phyloP scores from a whole-genome alignment of 2,329 filamentous ascomycete genomes.

The Penicillium sp. region DNA sequence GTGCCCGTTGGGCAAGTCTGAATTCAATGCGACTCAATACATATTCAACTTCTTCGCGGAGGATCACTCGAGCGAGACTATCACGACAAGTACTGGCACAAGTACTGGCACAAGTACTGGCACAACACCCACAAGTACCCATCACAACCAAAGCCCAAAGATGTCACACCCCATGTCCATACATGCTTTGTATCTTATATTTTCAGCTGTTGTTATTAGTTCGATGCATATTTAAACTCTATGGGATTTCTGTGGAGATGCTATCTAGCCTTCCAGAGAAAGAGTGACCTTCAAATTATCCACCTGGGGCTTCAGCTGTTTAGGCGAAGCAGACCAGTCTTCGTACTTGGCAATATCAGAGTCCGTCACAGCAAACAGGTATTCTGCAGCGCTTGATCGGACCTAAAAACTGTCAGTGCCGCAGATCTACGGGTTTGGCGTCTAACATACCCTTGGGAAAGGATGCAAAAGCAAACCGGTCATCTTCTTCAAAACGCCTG shows the following conservation, averaged over 20 bases:
- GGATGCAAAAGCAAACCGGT: conserved; percentile 73
- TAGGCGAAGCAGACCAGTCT: conserved; percentile 37
- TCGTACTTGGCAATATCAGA: conserved; percentile 30
- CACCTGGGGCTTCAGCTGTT: conserved; percentile 34
- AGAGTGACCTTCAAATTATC: conserved; percentile 25
- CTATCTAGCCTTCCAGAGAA: background rate
- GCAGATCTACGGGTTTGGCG: background rate
- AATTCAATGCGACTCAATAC: conserved; percentile 19
- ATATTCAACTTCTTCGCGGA: conserved; percentile 20
- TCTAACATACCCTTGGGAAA: conserved; percentile 66
- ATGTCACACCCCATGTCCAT: background rate
- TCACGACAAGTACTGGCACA: background rate
- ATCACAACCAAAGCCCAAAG: background rate
- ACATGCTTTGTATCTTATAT: background rate
- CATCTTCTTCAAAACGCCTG: conserved; percentile 65
- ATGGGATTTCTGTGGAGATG: background rate
- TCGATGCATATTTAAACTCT: background rate
- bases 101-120: background rate
- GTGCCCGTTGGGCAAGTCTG: conserved; percentile 16
- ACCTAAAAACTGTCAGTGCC: conserved; percentile 25
- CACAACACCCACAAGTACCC: background rate
- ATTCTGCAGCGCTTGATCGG: conserved; percentile 36
- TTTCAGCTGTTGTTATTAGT: background rate
- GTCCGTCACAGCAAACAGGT: conserved; percentile 35
- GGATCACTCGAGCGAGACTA: conserved; percentile 20